phyloP scores from a whole-genome alignment of 2,329 filamentous ascomycete species.

The Fusarium incarnatum region DNA sequence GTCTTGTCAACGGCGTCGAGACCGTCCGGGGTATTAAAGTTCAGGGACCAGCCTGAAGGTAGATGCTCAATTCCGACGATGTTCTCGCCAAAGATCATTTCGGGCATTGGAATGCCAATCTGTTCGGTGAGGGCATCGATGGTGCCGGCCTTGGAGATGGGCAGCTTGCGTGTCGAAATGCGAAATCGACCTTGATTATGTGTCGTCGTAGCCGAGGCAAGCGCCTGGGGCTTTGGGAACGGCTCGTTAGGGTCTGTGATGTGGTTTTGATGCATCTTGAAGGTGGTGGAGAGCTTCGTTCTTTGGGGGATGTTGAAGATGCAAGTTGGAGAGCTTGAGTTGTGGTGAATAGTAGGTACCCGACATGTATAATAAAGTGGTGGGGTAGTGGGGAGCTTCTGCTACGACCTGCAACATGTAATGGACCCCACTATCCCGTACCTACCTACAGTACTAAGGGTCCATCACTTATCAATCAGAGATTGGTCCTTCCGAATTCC shows the following conservation, averaged over 20 bases:
- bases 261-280: constrained; percentile 53
- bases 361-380: constrained; percentile 5
- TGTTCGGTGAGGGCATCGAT: constrained; percentile 86
- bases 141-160: constrained; percentile 90
- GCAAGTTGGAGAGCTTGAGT: constrained; percentile 9
- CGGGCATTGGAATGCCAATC: constrained; percentile 88
- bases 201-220: constrained; percentile 65
- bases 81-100: constrained; percentile 99
- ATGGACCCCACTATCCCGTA: neutral
- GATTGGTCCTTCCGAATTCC: neutral
- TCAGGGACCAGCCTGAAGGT: constrained; percentile 80
- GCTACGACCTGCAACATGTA: neutral
- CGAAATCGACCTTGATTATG: constrained; percentile 74
- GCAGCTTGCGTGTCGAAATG: constrained; percentile 87
- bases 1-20: constrained; percentile 95
- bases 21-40: constrained; percentile 88
- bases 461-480: neutral
- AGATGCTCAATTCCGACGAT: constrained; percentile 78
- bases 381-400: constrained; percentile 13
- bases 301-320: neutral
- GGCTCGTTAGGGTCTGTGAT: constrained; percentile 60
- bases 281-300: neutral
- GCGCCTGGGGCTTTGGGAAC: constrained; percentile 64
- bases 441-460: neutral
- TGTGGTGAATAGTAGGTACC: neutral